phyloP scores from a whole-genome alignment of 164 flowering plant genomes.

The Houttuynia cordata region DNA sequence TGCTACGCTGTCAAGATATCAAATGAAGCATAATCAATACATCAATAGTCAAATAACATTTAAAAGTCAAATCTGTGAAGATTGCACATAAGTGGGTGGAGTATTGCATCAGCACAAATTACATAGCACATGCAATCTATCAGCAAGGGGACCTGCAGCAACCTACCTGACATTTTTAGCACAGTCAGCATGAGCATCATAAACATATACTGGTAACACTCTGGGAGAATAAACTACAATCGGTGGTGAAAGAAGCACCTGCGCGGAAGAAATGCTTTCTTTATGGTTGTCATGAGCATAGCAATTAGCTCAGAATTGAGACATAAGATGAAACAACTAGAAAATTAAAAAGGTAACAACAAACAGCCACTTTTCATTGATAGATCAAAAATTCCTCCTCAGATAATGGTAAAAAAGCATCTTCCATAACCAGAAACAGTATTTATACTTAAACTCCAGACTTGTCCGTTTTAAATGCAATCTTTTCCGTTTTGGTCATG shows the following conservation, averaged over 20 bases:
- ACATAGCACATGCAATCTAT: background rate
- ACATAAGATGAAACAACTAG: background rate
- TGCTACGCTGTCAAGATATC: slow-evolving; percentile 51
- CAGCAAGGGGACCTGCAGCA: background rate
- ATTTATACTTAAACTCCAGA: too few species aligned
- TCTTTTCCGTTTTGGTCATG: too few species aligned
- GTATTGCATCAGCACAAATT: background rate
- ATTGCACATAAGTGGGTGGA: background rate
- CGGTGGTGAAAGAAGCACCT: slow-evolving; percentile 99
- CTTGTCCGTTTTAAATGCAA: too few species aligned
- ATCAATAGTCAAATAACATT: background rate
- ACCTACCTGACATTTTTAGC: slow-evolving; percentile 97
- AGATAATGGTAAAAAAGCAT: too few species aligned
- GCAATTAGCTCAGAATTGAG: background rate
- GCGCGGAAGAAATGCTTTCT: background rate
- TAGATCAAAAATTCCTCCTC: too few species aligned
- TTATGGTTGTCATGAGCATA: background rate
- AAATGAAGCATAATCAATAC: background rate
- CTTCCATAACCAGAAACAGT: too few species aligned
- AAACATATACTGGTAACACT: slow-evolving; percentile 92
- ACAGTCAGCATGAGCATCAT: slow-evolving; percentile 99
- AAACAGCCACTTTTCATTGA: too few species aligned
- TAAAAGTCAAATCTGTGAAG: background rate
- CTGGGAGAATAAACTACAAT: slow-evolving; percentile 97
- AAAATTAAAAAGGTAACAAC: background rate